phyloP scores from a whole-genome alignment of 768 basidiomycete genomes.

The Psilocybe azurescens region DNA sequence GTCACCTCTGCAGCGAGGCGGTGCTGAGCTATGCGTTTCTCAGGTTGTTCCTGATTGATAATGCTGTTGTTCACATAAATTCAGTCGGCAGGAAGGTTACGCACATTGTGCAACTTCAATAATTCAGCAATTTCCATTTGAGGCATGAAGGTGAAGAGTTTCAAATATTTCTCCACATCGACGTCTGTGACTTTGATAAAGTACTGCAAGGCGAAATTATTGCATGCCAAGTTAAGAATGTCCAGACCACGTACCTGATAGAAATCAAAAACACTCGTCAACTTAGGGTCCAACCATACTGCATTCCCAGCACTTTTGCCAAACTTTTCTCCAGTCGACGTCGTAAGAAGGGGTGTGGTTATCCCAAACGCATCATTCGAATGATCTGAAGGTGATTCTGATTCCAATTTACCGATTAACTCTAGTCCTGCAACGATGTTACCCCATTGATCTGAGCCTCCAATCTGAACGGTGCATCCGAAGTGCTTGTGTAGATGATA shows the following conservation, averaged over 20 bases:
- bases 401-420: slow-evolving; percentile 70
- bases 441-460: slow-evolving; percentile 98
- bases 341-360: slow-evolving; percentile 94
- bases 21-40: slow-evolving; percentile 51
- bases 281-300: slow-evolving; percentile 79
- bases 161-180: slow-evolving; percentile 81
- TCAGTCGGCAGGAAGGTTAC: background rate
- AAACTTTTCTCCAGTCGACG: slow-evolving; percentile 90
- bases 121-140: slow-evolving; percentile 58
- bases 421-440: slow-evolving; percentile 96
- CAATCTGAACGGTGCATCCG: slow-evolving; percentile 85
- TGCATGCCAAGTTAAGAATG: background rate
- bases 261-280: slow-evolving; percentile 91
- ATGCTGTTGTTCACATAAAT: background rate
- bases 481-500: slow-evolving; percentile 68
- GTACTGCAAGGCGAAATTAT: slow-evolving; percentile 60
- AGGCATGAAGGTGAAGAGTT: slow-evolving; percentile 81
- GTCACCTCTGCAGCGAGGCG: slow-evolving; percentile 58
- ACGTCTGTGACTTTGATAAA: slow-evolving; percentile 83
- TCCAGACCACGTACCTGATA: slow-evolving; percentile 73
- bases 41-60: slow-evolving; percentile 40
- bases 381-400: slow-evolving; percentile 24
- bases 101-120: slow-evolving; percentile 64
- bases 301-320: slow-evolving; percentile 98
- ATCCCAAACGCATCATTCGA: slow-evolving; percentile 68